Conservation (phyloP, 2,329 filamentous ascomycete species). For the Alternaria triticimaculans region DNA sequence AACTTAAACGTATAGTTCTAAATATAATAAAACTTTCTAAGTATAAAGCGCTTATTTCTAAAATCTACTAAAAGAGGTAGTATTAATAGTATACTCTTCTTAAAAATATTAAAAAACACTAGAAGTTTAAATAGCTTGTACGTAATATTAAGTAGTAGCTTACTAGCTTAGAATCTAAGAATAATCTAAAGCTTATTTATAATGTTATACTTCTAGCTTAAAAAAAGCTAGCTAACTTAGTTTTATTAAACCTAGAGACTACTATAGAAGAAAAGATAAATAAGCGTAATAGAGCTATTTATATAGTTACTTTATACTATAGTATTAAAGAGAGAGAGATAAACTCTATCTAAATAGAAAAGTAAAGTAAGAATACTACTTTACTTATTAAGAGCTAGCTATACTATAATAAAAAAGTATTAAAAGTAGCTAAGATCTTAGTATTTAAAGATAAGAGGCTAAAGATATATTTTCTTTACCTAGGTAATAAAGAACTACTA, state of each 20-base stretch:
- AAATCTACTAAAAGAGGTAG: constrained; percentile 20
- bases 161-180: constrained; percentile 14
- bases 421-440: constrained; percentile 17
- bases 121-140: constrained; percentile 15
- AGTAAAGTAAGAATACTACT: not conserved
- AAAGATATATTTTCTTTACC: constrained; percentile 21
- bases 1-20: constrained; percentile 14
- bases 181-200: constrained; percentile 6
- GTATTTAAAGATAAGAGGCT: constrained; percentile 22
- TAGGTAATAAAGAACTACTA: constrained; percentile 15
- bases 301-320: constrained; percentile 16
- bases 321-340: constrained; percentile 15
- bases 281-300: constrained; percentile 1
- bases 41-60: constrained; percentile 20
- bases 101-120: not conserved
- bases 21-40: constrained; percentile 20
- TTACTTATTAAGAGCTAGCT: constrained; percentile 10
- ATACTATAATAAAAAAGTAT: constrained; percentile 8
- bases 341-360: not conserved
- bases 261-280: constrained; percentile 10
- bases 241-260: not conserved
- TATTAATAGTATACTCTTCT: constrained; percentile 1
- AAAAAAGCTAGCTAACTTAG: constrained; percentile 3
- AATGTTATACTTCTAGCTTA: constrained; percentile 11
- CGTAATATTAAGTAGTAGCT: constrained; percentile 26